Percentiles rank a stretch among this genome's conserved stretches.
Evolutionary conservation across 805 yeast genomes (phyloP).

Genomic region (Kregervanrija pseudodelftensis): DNA sequence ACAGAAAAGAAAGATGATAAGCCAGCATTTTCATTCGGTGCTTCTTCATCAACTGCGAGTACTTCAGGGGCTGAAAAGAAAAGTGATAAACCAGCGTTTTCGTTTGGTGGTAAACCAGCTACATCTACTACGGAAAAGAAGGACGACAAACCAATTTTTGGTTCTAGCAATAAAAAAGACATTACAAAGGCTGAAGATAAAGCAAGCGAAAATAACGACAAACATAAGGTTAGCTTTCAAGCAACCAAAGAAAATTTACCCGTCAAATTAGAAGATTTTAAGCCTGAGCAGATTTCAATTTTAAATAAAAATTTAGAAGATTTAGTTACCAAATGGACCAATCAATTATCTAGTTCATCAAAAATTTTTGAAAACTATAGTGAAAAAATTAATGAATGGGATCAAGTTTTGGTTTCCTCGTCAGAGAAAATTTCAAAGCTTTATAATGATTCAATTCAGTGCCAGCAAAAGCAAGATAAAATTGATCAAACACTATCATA

Average conservation of each 20-base stretch:
- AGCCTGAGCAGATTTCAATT: conserved; percentile 65
- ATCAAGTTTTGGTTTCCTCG: conserved; percentile 70
- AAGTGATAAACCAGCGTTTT: conserved; percentile 1
- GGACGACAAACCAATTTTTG: conserved; percentile 1
- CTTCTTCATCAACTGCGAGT: conserved; percentile 4
- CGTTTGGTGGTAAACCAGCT: not conserved
- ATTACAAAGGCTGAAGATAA: conserved; percentile 8
- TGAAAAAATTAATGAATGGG: conserved; percentile 76
- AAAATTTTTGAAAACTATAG: conserved; percentile 72
- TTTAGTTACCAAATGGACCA: conserved; percentile 87
- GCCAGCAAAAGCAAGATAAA: conserved; percentile 77
- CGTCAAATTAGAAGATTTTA: conserved; percentile 44
- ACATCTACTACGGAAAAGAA: conserved; percentile 1
- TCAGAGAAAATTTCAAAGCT: conserved; percentile 78
- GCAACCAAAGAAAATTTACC: conserved; percentile 24
- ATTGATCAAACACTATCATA: conserved; percentile 83
- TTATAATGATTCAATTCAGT: conserved; percentile 68
- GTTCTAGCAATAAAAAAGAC: not conserved
- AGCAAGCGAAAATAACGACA: not conserved
- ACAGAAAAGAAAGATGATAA: conserved; percentile 1
- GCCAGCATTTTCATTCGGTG: conserved; percentile 10
- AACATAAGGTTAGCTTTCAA: conserved; percentile 8
- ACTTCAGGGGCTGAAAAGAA: conserved; percentile 1
- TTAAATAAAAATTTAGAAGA: conserved; percentile 92
- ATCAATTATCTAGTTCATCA: conserved; percentile 68